These are phyloP conservation scores for Microcyclospora tardicrescens DNA, from an alignment of 2,329 filamentous ascomycete species.

Conservation along the genomic window DNA sequence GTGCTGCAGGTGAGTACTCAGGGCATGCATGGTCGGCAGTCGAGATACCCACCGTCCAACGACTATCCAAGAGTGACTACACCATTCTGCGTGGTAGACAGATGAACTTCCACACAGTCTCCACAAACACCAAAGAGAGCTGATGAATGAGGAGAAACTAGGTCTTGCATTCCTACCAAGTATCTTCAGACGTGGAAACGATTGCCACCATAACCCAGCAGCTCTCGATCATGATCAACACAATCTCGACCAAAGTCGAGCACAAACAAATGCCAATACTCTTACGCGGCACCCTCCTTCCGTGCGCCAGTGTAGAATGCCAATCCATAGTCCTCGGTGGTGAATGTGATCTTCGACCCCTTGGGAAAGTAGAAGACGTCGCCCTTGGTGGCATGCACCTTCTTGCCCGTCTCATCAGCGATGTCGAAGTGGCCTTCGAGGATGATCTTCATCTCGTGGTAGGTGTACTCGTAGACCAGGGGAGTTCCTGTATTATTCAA, in stretches of 20 bases:
- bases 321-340: slow-evolving; percentile 17
- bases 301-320: slow-evolving; percentile 17
- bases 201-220: no score
- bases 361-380: slow-evolving; percentile 60
- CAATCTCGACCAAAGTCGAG: no score
- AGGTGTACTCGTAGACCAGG: slow-evolving; percentile 55
- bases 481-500: slow-evolving; percentile 34
- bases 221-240: no score
- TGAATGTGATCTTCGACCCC: slow-evolving; percentile 52
- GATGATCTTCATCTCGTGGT: slow-evolving; percentile 65
- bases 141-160: background rate
- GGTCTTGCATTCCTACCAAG: no score
- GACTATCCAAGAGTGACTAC: no score
- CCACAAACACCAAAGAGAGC: no score
- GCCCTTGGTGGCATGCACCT: slow-evolving; percentile 45
- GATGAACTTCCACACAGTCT: no score
- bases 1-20: no score
- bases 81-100: no score
- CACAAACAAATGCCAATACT: background rate
- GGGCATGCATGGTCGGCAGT: no score
- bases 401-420: slow-evolving; percentile 48
- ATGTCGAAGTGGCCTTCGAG: slow-evolving; percentile 55
- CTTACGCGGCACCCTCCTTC: slow-evolving; percentile 14
- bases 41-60: no score
- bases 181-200: no score